These are phyloP conservation scores for Trichoderma guizhouense DNA, from an alignment of 2,329 filamentous ascomycete genomes.

Conservation along the genomic window DNA sequence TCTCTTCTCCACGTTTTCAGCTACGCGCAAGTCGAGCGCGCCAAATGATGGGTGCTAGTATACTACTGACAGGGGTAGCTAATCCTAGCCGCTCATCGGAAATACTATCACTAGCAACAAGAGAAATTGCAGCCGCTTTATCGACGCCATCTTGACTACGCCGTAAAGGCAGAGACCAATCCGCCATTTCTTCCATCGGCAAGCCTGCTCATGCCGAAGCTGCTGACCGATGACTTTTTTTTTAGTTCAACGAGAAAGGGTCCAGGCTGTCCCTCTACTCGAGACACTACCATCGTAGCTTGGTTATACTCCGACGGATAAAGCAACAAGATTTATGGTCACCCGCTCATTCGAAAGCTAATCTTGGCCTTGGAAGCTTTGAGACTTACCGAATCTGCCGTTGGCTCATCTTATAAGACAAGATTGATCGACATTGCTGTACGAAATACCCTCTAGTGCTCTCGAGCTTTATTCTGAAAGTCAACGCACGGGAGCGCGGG, in stretches of 20 bases:
- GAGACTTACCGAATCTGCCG: not conserved
- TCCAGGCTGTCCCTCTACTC: slow-evolving; percentile 14
- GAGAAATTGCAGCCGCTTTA: not conserved
- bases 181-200: not conserved
- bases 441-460: not conserved
- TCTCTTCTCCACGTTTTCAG: slow-evolving; percentile 6
- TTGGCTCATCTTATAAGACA: not conserved
- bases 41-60: not conserved
- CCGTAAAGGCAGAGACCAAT: not conserved
- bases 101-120: not conserved
- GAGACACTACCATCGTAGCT: slow-evolving; percentile 20
- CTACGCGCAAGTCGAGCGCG: slow-evolving; percentile 1
- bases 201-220: slow-evolving; percentile 1
- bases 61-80: not conserved
- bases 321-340: not conserved
- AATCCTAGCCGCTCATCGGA: slow-evolving; percentile 10
- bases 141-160: not conserved
- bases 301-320: not conserved
- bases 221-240: not conserved
- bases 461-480: not conserved
- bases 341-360: not conserved
- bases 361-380: not conserved
- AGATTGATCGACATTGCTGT: not conserved
- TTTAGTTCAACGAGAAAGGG: not conserved
- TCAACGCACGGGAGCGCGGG: slow-evolving; percentile 20